These are phyloP conservation scores for Bruguiera gymnorhiza DNA, from an alignment of 345 rosid genomes.

Conservation along the genomic window DNA sequence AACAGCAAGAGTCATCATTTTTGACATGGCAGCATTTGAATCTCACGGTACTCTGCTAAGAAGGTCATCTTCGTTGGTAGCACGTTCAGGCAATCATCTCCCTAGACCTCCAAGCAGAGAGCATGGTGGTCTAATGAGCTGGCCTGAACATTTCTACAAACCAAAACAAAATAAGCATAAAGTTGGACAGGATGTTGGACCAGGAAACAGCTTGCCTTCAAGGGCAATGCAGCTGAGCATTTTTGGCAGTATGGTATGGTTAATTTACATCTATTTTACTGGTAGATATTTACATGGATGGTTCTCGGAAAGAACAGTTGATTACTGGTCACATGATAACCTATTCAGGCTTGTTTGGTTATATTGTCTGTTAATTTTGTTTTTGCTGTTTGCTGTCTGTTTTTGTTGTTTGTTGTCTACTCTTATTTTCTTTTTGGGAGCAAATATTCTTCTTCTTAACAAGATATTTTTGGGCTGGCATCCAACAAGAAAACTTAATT, in stretches of 20 bases:
- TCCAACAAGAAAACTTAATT: constrained; percentile 2
- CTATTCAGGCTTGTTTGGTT: too few relatives aligned
- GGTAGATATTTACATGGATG: background rate
- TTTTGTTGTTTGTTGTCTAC: too few relatives aligned
- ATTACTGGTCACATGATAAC: background rate
- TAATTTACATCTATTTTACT: constrained; percentile 4
- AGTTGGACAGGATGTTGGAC: constrained; percentile 17
- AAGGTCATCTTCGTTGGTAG: constrained; percentile 44
- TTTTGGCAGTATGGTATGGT: constrained; percentile 73
- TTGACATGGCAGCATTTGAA: constrained; percentile 59
- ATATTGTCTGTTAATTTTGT: too few relatives aligned
- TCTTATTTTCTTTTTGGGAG: too few relatives aligned
- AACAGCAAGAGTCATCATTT: constrained; percentile 66
- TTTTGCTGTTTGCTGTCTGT: too few relatives aligned
- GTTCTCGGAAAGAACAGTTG: background rate
- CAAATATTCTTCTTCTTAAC: background rate
- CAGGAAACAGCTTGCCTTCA: constrained; percentile 50
- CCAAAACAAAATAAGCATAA: constrained; percentile 26
- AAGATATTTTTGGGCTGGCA: background rate
- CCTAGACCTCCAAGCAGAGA: constrained; percentile 52
- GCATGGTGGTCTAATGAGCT: constrained; percentile 60
- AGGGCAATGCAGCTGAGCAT: constrained; percentile 77
- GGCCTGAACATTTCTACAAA: constrained; percentile 56
- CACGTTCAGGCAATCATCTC: constrained; percentile 40
- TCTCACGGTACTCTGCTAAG: constrained; percentile 37